Percentiles rank a stretch among this genome's conserved stretches.
Evolutionary conservation across 495 filamentous ascomycete species (phyloP).

Genomic region (Haplographium delicatum): DNA sequence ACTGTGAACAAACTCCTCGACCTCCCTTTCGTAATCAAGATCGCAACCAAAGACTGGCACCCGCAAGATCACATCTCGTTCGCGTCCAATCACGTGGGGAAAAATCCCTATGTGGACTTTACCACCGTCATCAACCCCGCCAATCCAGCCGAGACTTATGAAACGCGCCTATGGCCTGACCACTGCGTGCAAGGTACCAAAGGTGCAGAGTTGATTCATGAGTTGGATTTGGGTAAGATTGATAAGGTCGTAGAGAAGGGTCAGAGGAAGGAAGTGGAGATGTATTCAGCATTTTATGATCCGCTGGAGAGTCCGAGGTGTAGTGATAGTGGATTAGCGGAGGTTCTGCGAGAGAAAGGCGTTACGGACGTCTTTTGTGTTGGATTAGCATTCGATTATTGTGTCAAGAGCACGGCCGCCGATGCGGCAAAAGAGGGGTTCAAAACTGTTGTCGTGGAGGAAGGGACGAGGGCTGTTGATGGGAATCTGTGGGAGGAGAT

Average conservation of each 20-base stretch:
- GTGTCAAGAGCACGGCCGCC: slow-evolving; percentile 74
- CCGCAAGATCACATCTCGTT: slow-evolving; percentile 85
- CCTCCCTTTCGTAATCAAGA: slow-evolving; percentile 63
- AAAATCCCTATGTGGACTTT: slow-evolving; percentile 58
- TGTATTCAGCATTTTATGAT: slow-evolving; percentile 86
- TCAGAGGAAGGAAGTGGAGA: slow-evolving; percentile 65
- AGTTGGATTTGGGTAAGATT: slow-evolving; percentile 56
- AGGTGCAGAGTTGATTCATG: slow-evolving; percentile 71
- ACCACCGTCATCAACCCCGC: slow-evolving; percentile 62
- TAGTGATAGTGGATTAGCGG: slow-evolving; percentile 55
- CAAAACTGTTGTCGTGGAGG: slow-evolving; percentile 66
- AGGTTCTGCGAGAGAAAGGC: slow-evolving; percentile 45
- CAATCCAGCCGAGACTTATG: slow-evolving; percentile 56
- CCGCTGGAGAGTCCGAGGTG: slow-evolving; percentile 52
- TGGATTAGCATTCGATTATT: slow-evolving; percentile 85
- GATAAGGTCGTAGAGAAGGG: slow-evolving; percentile 75
- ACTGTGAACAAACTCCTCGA: slow-evolving; percentile 70
- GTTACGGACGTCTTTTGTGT: slow-evolving; percentile 77
- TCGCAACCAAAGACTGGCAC: slow-evolving; percentile 90
- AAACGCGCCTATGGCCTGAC: slow-evolving; percentile 76
- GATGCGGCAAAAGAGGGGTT: slow-evolving; percentile 77
- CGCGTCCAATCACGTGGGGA: slow-evolving; percentile 67
- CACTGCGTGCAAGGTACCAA: slow-evolving; percentile 77
- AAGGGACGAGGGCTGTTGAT: slow-evolving; percentile 70
- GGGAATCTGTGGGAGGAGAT: slow-evolving; percentile 49